Base-by-base conservation (phyloP, 805 yeast genomes). In the Groenewaldozyma tartarivorans region DNA sequence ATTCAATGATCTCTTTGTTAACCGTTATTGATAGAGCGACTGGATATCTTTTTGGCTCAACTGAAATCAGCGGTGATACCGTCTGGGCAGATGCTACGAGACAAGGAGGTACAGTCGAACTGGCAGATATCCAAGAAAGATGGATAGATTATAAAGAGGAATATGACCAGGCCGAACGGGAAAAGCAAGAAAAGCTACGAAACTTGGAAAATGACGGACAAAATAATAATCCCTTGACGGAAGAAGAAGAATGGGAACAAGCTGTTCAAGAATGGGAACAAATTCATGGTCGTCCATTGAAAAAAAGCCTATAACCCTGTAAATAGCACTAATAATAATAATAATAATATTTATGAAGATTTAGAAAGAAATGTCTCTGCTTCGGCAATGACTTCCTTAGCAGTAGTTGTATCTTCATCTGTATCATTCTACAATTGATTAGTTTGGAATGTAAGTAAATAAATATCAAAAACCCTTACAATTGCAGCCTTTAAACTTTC, bases 81-180 rank as follows among this genome's bases (percentile, higher is more conserved):
- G 77, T 92, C 1, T 92, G 98, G 98, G 83, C 87, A n/a, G 95
- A 90, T 51, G 95, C 96, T 0, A 74, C 90, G 0, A 70, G 97
- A 48, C 83, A 55, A 79, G 88, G 31, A 77, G 83, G 7, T 43
- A 62, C 59, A 33, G 46, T 60, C 9, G 67, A 67, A 3, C 62
- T 66, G 36, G 74, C 72, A 13, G 96, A 88, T 57, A 74, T 86
- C 3, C 98, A 92, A 51, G 98, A 92, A 49, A 69, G 99, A 45
- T 92, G 98, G 98, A 74, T 92, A 7, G 96, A 85, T 43, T 70
- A 79, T 49, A 92, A 88, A 57, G 81, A 74, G 20, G 66, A 65
- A 38, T 87, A 84, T 59, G 98, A 92, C 48, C 70, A 73, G 38
- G 67, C 68, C 38, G 81, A 75, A 46, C 67, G 64, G 26, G 70